These are phyloP conservation scores for Debaryomyces udenii DNA, from an alignment of 1,139 yeast species.

Conservation along the genomic window DNA sequence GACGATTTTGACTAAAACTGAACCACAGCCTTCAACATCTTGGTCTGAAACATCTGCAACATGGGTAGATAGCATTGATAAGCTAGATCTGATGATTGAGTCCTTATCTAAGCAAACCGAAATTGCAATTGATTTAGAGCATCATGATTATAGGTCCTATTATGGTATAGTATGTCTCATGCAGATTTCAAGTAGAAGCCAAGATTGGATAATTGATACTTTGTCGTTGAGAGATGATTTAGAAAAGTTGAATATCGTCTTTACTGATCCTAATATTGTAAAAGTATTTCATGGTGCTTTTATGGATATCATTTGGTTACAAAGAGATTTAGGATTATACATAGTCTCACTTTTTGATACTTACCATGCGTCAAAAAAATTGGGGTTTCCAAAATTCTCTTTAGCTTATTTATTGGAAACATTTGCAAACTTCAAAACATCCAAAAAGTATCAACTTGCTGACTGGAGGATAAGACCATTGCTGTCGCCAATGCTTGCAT, in stretches of 20 bases:
- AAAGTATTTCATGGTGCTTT: constrained; percentile 96
- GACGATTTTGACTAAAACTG: constrained; percentile 45
- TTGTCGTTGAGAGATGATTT: constrained; percentile 74
- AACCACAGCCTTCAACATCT: constrained; percentile 58
- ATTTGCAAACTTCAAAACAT: constrained; percentile 82
- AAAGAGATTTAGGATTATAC: constrained; percentile 91
- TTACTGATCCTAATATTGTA: constrained; percentile 76
- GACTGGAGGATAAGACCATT: constrained; percentile 97
- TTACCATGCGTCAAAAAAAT: constrained; percentile 78
- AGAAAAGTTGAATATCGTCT: constrained; percentile 66
- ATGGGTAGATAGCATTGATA: constrained; percentile 70
- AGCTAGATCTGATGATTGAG: constrained; percentile 56
- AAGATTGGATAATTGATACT: constrained; percentile 85
- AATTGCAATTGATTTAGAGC: constrained; percentile 96
- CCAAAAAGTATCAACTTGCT: constrained; percentile 92
- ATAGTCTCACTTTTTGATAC: constrained; percentile 92
- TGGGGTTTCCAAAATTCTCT: constrained; percentile 81
- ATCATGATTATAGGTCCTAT: constrained; percentile 89
- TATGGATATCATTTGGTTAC: constrained; percentile 97
- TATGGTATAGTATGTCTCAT: constrained; percentile 89
- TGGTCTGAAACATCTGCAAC: constrained; percentile 68
- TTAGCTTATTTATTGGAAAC: constrained; percentile 81
- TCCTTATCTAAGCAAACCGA: constrained; percentile 56
- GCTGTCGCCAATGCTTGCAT: constrained; percentile 72
- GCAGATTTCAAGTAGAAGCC: constrained; percentile 86